Base-by-base conservation (phyloP, 345 rosid species). In the Laguncularia racemosa region DNA sequence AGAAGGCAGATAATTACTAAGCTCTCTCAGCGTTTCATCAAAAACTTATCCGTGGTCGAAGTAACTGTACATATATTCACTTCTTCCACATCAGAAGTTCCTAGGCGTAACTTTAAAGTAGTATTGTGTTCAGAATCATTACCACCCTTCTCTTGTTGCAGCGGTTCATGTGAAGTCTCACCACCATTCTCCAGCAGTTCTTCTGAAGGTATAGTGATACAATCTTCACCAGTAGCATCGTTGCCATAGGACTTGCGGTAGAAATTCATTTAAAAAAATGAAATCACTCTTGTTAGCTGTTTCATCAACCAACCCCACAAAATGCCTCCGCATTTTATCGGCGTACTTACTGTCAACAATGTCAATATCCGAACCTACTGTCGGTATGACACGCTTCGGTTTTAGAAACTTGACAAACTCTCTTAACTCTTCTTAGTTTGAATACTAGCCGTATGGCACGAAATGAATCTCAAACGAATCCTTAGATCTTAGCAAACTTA, bases 401-500 rank as follows among this genome's bases (percentile, higher is more conserved):
- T 70, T 86, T 77, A 92, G 67, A 63, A 89, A 75, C 76, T 75
- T 86, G 23, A 92, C 95, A 57, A 74, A 84, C 78, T 89, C 91
- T 50, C 93, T 84, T 44, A 92, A 93, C 57, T 92, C 98, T 55
- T 78, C 82, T 33, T 84, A 92, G 61, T 83, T 92, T 0, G 96
- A 92, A 78, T 92, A 96, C 72, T 92, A 91, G 18, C 95, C 86
- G 57, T 89, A 92, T 1, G 96, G 95, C 20, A 89, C 98, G 53
- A 89, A 95, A 81, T 92, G 95, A 28, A 84, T 86, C 78, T 92
- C 91, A 52, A 76, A 80, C 0, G 85, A 69, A 64, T 84, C 93
- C 64, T 84, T 89, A 28, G 62, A 60, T 73, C 71, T 86, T 20
- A 83, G 86, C 64, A 71, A 92, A 92, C 72, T 89, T 92, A 59